These are phyloP conservation scores for Moniliophthora roreri DNA, from an alignment of 1,284 basidiomycete genomes.

Conservation along the genomic window DNA sequence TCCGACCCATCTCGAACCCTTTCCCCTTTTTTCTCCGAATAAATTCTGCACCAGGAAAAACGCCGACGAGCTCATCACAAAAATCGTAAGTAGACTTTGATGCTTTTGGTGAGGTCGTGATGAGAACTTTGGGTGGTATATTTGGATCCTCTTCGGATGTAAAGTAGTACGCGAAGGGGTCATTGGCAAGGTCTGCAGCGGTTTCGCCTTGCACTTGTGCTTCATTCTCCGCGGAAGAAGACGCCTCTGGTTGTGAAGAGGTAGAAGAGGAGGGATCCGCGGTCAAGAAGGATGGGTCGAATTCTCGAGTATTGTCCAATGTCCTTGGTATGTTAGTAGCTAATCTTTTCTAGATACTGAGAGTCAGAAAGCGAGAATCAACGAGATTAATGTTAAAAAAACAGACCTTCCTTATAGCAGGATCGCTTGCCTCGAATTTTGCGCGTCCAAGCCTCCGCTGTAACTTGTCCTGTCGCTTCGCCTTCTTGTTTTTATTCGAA, in stretches of 20 bases:
- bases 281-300: slow-evolving; percentile 82
- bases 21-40: slow-evolving; percentile 89
- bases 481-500: slow-evolving; percentile 72
- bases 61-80: slow-evolving; percentile 86
- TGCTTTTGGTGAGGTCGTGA: slow-evolving; percentile 89
- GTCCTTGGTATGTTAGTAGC: slow-evolving; percentile 87
- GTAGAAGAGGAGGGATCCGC: slow-evolving; percentile 57
- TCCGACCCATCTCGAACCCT: slow-evolving; percentile 91
- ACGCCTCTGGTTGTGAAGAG: slow-evolving; percentile 29
- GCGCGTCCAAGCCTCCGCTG: slow-evolving; percentile 74
- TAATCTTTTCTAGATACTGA: slow-evolving; percentile 64
- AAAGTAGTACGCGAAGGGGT: slow-evolving; percentile 75
- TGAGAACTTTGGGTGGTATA: slow-evolving; percentile 80
- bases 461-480: slow-evolving; percentile 82
- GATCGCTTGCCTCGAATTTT: slow-evolving; percentile 72
- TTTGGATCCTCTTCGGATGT: slow-evolving; percentile 61
- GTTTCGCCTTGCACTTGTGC: slow-evolving; percentile 48
- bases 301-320: slow-evolving; percentile 91
- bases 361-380: background rate
- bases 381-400: background rate
- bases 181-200: slow-evolving; percentile 66
- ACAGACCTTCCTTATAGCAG: slow-evolving; percentile 69
- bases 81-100: slow-evolving; percentile 85
- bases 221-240: slow-evolving; percentile 29
- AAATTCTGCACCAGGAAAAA: slow-evolving; percentile 96